Conservation (phyloP, 306 rosid species). For the Fragaria iinumae region DNA sequence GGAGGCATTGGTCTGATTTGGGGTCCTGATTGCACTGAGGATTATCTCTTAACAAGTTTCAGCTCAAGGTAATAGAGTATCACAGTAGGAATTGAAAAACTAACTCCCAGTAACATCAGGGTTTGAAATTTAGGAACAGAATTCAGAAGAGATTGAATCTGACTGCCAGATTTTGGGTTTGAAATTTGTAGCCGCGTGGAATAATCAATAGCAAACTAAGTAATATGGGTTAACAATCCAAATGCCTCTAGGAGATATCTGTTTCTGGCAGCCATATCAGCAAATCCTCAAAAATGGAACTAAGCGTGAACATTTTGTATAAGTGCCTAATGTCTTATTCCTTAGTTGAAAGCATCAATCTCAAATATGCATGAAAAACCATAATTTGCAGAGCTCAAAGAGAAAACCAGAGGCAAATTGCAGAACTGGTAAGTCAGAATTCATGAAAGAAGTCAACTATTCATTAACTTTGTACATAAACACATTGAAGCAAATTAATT, state of each 20-base stretch:
- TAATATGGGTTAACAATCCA: not conserved
- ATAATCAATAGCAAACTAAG: not conserved
- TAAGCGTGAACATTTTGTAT: not conserved
- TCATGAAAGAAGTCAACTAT: not conserved
- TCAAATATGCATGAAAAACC: not conserved
- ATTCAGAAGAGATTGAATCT: too few species aligned
- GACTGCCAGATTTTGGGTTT: too few species aligned
- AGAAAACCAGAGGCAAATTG: not conserved
- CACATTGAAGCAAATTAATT: not conserved
- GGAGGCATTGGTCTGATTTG: too few species aligned
- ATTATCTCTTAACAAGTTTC: too few species aligned
- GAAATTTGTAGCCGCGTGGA: too few species aligned
- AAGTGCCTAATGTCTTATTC: not conserved
- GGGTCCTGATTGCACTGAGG: too few species aligned
- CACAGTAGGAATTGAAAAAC: too few species aligned
- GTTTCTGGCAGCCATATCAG: not conserved
- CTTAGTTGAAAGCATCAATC: not conserved
- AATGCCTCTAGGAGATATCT: not conserved
- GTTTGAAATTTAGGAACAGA: too few species aligned
- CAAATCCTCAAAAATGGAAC: not conserved
- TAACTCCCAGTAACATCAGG: too few species aligned
- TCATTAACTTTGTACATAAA: constrained; percentile 4
- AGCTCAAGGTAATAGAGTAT: too few species aligned
- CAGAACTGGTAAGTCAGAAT: not conserved
- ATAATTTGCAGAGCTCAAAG: not conserved